These are phyloP conservation scores for Pseudonitzschia multiseries DNA, from an alignment of 108 stramenopile species.

Conservation along the genomic window DNA sequence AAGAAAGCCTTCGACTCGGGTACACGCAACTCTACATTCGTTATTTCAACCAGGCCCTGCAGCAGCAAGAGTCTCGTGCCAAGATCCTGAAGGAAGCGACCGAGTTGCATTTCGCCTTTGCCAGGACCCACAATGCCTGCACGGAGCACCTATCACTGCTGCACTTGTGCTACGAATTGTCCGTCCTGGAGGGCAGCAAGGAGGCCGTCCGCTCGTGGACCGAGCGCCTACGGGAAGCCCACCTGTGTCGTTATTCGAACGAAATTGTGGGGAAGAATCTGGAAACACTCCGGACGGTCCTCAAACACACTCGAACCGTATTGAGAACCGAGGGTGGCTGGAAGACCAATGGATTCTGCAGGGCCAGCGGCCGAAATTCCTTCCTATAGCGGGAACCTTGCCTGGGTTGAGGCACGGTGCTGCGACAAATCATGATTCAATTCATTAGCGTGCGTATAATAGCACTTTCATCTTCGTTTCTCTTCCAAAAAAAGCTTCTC, in stretches of 20 bases:
- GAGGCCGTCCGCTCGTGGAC: conserved; percentile 62
- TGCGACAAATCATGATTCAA: no score
- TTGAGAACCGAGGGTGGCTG: conserved; percentile 42
- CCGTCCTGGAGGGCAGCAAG: not conserved
- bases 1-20: conserved; percentile 49
- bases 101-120: conserved; percentile 69
- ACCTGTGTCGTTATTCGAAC: conserved; percentile 55
- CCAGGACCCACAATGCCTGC: conserved; percentile 63
- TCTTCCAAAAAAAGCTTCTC: no score
- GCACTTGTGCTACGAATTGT: conserved; percentile 3
- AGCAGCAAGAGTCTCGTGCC: conserved; percentile 4
- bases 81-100: conserved; percentile 42
- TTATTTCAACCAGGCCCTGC: conserved; percentile 54
- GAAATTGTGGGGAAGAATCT: conserved; percentile 60
- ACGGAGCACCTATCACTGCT: conserved; percentile 55
- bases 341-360: not conserved
- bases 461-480: no score
- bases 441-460: no score
- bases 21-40: conserved; percentile 55
- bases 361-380: not conserved
- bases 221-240: conserved; percentile 67
- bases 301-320: conserved; percentile 67
- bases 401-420: no score
- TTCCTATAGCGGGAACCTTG: no score
- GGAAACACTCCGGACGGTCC: conserved; percentile 48